phyloP scores from a whole-genome alignment of 169 alveolate species.

The Cyclospora cayetanensis region DNA sequence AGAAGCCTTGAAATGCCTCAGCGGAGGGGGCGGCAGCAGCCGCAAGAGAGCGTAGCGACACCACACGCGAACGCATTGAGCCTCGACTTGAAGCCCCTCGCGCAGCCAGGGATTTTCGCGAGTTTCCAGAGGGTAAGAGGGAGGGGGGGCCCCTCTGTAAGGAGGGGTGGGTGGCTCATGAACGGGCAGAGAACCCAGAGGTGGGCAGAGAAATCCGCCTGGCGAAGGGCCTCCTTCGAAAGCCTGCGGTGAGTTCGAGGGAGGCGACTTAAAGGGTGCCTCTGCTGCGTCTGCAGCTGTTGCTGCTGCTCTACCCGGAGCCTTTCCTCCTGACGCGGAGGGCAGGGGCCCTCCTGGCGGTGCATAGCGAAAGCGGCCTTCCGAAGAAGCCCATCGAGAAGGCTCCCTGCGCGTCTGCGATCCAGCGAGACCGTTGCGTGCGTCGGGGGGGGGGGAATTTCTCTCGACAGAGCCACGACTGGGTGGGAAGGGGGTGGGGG shows the following conservation, averaged over 20 bases:
- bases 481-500: no score
- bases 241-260: no score
- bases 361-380: no score
- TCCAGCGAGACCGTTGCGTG: no score
- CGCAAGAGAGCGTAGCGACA: slow-evolving; percentile 7
- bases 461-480: no score
- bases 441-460: no score
- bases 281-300: slow-evolving; percentile 17
- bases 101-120: not conserved
- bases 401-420: no score
- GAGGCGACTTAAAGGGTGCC: no score
- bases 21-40: slow-evolving; percentile 18
- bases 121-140: not conserved
- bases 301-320: slow-evolving; percentile 4
- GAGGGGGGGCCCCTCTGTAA: not conserved
- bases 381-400: no score
- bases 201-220: no score
- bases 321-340: not conserved
- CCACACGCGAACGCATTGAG: slow-evolving; percentile 30
- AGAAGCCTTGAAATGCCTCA: no score
- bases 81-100: slow-evolving; percentile 18
- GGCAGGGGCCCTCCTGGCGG: not conserved
- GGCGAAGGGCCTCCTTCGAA: no score
- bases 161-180: not conserved
- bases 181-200: not conserved